Evolutionary conservation across 768 basidiomycete genomes (phyloP).

Genomic region (Mycena albidolilacea): DNA sequence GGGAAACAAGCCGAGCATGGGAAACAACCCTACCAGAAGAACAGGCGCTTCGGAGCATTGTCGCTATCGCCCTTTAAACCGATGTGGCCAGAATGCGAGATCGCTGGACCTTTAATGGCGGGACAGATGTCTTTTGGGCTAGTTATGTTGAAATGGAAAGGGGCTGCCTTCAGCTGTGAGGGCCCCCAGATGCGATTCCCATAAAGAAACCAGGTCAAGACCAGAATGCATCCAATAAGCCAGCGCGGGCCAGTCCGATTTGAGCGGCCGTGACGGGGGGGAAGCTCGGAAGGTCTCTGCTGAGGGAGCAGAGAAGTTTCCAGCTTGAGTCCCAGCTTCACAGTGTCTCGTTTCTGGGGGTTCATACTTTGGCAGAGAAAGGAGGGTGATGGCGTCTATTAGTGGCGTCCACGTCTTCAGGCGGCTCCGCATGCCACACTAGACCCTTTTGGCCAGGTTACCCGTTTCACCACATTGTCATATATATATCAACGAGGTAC

Average conservation of each 20-base stretch:
- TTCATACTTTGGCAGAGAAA: no score
- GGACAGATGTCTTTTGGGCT: constrained; percentile 23
- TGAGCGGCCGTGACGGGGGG: no score
- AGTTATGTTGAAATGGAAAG: constrained; percentile 22
- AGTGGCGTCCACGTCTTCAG: no score
- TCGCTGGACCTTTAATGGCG: neutral
- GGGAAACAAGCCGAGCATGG: neutral
- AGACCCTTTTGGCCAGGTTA: no score
- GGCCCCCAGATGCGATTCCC: neutral
- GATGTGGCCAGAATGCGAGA: constrained; percentile 33
- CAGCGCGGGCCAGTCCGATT: neutral
- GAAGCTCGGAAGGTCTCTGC: no score
- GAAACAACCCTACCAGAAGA: constrained; percentile 27
- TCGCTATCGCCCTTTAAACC: constrained; percentile 32
- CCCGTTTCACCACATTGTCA: no score
- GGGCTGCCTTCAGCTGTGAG: neutral
- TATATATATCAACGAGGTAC: no score
- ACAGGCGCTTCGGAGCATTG: constrained; percentile 23
- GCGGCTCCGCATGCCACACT: no score
- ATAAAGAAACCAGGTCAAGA: constrained; percentile 5
- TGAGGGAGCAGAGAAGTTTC: no score
- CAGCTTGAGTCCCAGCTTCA: no score
- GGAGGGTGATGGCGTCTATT: no score
- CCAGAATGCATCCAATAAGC: constrained; percentile 8
- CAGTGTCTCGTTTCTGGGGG: no score